Evolutionary conservation across 2,329 filamentous ascomycete genomes (phyloP).

Genomic region (Hysterium pulicare): DNA sequence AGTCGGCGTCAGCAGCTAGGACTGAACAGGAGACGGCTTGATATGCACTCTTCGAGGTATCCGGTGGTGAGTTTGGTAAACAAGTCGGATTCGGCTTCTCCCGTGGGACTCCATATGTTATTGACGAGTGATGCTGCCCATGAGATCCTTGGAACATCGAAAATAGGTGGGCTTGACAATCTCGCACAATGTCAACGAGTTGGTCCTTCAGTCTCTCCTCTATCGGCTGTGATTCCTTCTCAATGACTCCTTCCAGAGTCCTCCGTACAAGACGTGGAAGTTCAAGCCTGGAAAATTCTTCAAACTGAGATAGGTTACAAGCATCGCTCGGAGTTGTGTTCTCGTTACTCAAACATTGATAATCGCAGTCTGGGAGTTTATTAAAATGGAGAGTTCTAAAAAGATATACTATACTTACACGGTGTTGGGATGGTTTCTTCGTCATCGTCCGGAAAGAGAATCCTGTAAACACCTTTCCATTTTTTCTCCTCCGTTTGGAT

Average conservation of each 20-base stretch:
- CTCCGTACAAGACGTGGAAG: slow-evolving; percentile 24
- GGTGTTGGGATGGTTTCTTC: neutral
- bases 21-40: too few relatives aligned
- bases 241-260: slow-evolving; percentile 20
- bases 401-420: too few relatives aligned
- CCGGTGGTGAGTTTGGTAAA: too few relatives aligned
- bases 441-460: slow-evolving; percentile 8
- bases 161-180: slow-evolving; percentile 21
- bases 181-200: slow-evolving; percentile 22
- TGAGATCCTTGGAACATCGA: slow-evolving; percentile 11
- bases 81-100: too few relatives aligned
- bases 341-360: too few relatives aligned
- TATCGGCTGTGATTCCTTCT: slow-evolving; percentile 23
- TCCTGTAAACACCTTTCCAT: slow-evolving; percentile 6
- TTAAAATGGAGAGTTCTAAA: too few relatives aligned
- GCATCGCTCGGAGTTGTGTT: too few relatives aligned
- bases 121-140: too few relatives aligned
- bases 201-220: slow-evolving; percentile 24
- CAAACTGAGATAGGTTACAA: slow-evolving; percentile 10
- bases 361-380: too few relatives aligned
- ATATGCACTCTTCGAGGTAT: too few relatives aligned
- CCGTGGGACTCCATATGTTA: too few relatives aligned
- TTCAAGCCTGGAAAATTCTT: slow-evolving; percentile 23
- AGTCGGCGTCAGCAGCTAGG: too few relatives aligned
- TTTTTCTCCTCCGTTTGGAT: slow-evolving; percentile 4